Evolutionary conservation across 805 yeast species (phyloP), one percentile per base, ranked within the genome.

Genomic region (Wickerhamiella shivajii): DNA sequence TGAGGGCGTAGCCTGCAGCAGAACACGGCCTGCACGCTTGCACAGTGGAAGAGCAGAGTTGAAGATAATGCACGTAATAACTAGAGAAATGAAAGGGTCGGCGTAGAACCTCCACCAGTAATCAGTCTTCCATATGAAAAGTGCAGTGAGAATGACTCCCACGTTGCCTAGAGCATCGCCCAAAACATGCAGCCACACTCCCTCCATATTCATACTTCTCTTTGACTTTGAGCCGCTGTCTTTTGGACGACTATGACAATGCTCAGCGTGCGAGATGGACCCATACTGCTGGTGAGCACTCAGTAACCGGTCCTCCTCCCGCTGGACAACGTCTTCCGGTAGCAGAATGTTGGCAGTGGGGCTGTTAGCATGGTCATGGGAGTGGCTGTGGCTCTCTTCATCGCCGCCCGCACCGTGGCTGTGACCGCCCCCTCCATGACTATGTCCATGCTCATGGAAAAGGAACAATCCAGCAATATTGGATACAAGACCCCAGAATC

Each of bases 121-220:
- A 45, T 83, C 77, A 0, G 97, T 83, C 53, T 78, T 75, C 97
- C 96, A 85, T 47, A 87, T 87, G 47, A 87, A 77, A 22, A 87
- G 42, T 3, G 97, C 98, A 2, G 95, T 75, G 3, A 67, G 54
- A 37, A 87, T 90, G 33, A 87, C 98, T 44, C 97, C 97, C 35
- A 87, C 60, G 52, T 87, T 87, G 42, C 98, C 97, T 37, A 87
- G 63, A 1, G 97, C 97, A 56, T 87, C 98, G 28, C 97, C 97
- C 45, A 90, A 42, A 9, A 90, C 98, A 51, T 87, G 98, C 50
- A 87, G 63, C 51, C 81, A 90, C 3, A 87, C 96, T 42, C 98
- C 98, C 48, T 81, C 85, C 96, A 87, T 87, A 57, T 90, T 87
- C 61, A 87, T 62, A n/a, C 94, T 79, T 50, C 68, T 71, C 20